Evolutionary conservation across 192 early-diverging fungal species (phyloP), one percentile per base, ranked within the genome.

Genomic region (Backusella westeae): DNA sequence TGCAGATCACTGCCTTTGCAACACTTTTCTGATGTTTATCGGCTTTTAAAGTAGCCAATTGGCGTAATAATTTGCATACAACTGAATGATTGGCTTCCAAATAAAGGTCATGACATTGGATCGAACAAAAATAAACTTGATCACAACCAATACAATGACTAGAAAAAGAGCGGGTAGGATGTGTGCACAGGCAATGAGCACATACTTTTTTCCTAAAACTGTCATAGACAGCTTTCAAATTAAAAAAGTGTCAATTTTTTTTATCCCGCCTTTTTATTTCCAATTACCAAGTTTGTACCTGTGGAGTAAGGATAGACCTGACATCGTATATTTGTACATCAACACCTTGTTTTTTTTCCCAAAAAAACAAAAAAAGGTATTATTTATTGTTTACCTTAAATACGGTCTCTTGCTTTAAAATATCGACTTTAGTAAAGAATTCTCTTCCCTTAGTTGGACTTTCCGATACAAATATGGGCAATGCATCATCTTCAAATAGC

Each of bases 1-100:
- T 72, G 59, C 83, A 74, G 6, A 91, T 29, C 52, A 91, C 42
- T 35, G 91, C 59, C 53, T 91, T 91, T 65, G 88, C 81, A 9
- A 93, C 80, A 75, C 89, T 89, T 76, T 92, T 93, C 42, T 86
- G 83, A 72, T 93, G 92, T 6, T 80, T 80, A 63, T 87, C 83
- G 1, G 86, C 85, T 65, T 91, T 90, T 68, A 87, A 77, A 0
- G 90, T 90, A 0, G 90, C 90, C 6, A 93, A 78, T 42, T 86
- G 82, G 4, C 91, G 84, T 15, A 91, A 56, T 0, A 80, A 23
- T 19, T 59, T 72, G 76, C 92, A 93, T 12, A 91, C 29, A n/a
- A 77, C 63, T 34, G 29, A n/a, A 70, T 82, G 83, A 39, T 75
- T 69, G 70, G 78, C 71, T 26, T 73, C 84, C 1, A 89, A 19